Base-by-base conservation (phyloP, 179 eudicot genomes). In the Beta lomatogona region DNA sequence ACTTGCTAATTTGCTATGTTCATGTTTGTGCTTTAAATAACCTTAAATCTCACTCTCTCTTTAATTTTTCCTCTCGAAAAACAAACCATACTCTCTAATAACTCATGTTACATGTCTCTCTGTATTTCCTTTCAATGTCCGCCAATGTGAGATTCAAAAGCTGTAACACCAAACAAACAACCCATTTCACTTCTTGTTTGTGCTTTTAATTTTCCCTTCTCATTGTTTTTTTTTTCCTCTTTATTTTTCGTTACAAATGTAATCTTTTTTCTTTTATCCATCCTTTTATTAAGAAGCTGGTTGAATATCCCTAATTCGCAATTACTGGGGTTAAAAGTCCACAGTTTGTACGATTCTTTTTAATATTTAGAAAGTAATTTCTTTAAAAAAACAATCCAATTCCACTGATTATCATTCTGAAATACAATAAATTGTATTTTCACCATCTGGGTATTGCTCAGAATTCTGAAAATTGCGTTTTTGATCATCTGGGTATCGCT, bases 401-500 rank as follows among this genome's bases (percentile, higher is more conserved):
- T 36, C 41, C 41, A 36, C 52, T 48, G 52, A 9, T 6, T 48
- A 48, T 48, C 52, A 48, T 9, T 48, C 52, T 5, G 9, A 48
- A 48, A 48, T 48, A 6, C 9, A 9, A 48, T 48, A 6, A 6
- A 6, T 48, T 48, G 52, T 48, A 9, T 48, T 48, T 48, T 48
- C 9, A 66, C 4, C 75, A 73, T 77, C 69, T 77, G 76, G 83
- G 76, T 78, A 53, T 77, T 68, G 53, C 71, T 44, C 22, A 71
- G 58, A n/a, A 67, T 22, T 41, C 22, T 16, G 6, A 53, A 57
- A n/a, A 8, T 84, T 13, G 76, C 52, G 71, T 50, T 44, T 81
- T 73, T 77, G 1, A 73, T 78, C 77, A 75, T 64, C 71, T 82
- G 85, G 83, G 82, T 61, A 78, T 79, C 82, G 65, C 73, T n/a